Evolutionary conservation across 208 protist species (phyloP).

Genomic region (Porcisia hertigi): DNA sequence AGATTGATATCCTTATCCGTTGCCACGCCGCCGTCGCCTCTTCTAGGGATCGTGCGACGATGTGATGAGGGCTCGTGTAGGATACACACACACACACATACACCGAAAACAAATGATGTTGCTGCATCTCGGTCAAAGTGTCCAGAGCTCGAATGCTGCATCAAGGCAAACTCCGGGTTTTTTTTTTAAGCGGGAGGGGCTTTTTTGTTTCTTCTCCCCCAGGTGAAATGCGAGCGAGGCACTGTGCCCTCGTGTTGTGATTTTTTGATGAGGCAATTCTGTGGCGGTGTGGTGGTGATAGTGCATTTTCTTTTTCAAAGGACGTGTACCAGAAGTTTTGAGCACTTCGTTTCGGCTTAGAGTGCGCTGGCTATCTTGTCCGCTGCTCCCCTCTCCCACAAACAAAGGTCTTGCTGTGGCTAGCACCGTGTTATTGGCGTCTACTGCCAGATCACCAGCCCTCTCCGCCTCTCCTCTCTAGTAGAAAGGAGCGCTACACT

Average conservation of each 20-base stretch:
- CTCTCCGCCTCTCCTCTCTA: no score
- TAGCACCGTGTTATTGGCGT: no score
- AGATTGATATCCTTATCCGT: slow-evolving; percentile 67
- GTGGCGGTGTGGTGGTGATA: not conserved
- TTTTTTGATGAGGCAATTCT: not conserved
- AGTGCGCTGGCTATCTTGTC: not conserved
- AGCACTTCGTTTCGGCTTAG: not conserved
- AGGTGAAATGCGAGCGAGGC: not conserved
- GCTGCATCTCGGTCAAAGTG: not conserved
- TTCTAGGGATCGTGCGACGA: not conserved
- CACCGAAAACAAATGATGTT: not conserved
- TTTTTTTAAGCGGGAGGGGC: no score
- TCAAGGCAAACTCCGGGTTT: not conserved
- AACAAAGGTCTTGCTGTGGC: no score
- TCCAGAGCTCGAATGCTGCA: not conserved
- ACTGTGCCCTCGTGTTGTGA: not conserved
- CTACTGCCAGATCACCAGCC: no score
- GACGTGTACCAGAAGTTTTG: not conserved
- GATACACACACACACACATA: not conserved
- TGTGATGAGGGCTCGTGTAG: not conserved
- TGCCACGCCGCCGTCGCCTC: slow-evolving; percentile 49
- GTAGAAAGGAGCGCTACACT: no score
- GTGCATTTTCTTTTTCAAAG: not conserved
- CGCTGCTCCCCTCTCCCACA: no score
- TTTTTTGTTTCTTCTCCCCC: not conserved